Evolutionary conservation across 192 early-diverging fungal species (phyloP).

Genomic region (Backusella circina): DNA sequence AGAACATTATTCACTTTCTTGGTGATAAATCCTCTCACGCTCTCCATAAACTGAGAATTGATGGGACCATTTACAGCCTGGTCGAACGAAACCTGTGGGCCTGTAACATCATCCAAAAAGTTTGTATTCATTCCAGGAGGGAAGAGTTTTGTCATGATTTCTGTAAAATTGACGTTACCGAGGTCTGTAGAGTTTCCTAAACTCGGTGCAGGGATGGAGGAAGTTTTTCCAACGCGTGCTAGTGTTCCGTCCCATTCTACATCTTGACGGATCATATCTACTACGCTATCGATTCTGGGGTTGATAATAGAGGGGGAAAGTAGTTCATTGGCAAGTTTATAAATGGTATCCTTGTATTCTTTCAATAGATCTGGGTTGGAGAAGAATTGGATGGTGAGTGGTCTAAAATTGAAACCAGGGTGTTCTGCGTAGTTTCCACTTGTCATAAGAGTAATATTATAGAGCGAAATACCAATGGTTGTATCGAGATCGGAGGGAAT

Average conservation of each 20-base stretch:
- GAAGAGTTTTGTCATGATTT: background rate
- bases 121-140: background rate
- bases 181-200: no score
- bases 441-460: background rate
- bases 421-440: slow-evolving; percentile 1
- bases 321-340: background rate
- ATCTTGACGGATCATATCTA: background rate
- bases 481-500: slow-evolving; percentile 2
- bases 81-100: background rate
- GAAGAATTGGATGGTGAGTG: background rate
- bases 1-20: background rate
- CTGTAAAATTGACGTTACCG: background rate
- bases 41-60: background rate
- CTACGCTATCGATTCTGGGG: background rate
- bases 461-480: background rate
- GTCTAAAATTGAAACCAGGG: background rate
- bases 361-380: background rate
- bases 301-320: background rate
- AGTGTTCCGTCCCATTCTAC: slow-evolving; percentile 5
- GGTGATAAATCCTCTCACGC: background rate
- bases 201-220: background rate
- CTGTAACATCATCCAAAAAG: no score
- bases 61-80: background rate
- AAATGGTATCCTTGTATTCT: background rate
- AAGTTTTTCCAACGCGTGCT: background rate